Percentiles rank a stretch among this genome's conserved stretches.
phyloP scores from a whole-genome alignment of 257 asterid species.

The Solanum medicagineum region DNA sequence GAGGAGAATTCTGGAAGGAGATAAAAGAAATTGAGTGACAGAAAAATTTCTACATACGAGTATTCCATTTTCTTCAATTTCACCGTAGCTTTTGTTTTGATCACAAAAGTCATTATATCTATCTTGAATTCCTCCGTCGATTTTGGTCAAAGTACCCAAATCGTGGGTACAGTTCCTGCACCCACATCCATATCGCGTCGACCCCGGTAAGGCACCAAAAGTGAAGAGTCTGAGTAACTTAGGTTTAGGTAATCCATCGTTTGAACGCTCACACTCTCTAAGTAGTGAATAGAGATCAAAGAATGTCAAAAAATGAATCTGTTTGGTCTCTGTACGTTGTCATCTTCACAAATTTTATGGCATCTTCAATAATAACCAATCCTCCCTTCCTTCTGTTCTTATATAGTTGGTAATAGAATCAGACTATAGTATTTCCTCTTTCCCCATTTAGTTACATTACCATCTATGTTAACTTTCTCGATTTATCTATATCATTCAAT shows the following conservation, averaged over 20 bases:
- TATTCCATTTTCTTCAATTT: background rate
- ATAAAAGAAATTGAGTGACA: background rate
- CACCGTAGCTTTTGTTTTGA: background rate
- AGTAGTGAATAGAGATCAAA: background rate
- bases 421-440: background rate
- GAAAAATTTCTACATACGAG: background rate
- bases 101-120: background rate
- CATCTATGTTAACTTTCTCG: background rate
- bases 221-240: background rate
- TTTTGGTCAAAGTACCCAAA: background rate
- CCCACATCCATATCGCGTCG: background rate
- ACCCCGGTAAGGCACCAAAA: background rate
- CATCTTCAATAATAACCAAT: background rate
- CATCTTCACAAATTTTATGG: background rate
- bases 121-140: background rate
- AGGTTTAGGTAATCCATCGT: background rate
- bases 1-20: background rate
- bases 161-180: background rate
- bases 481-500: background rate
- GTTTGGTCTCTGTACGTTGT: background rate
- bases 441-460: background rate
- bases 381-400: background rate
- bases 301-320: background rate
- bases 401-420: background rate
- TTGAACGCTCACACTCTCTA: background rate